Conservation (phyloP, 192 early-diverging fungal species). For the Phycomyces blakesleeanus region DNA sequence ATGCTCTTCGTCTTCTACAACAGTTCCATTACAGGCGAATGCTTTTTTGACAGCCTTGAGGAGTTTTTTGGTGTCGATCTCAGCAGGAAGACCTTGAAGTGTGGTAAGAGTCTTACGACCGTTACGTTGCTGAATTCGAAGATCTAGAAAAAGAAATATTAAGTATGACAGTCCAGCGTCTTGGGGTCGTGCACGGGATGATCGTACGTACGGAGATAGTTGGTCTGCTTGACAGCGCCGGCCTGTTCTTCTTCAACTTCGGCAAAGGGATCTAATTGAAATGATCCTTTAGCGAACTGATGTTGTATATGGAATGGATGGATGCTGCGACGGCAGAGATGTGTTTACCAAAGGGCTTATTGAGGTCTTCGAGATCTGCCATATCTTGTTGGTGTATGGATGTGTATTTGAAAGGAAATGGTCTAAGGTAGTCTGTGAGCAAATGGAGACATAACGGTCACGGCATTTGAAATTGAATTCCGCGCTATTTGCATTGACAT, state of each 20-base stretch:
- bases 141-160: constrained; percentile 59
- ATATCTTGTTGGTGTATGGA: constrained; percentile 4
- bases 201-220: constrained; percentile 45
- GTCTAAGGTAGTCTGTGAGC: too few relatives aligned
- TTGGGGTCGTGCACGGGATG: neutral
- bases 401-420: too few relatives aligned
- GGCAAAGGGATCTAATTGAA: constrained; percentile 42
- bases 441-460: too few relatives aligned
- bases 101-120: constrained; percentile 97
- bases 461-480: too few relatives aligned
- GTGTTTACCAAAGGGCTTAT: constrained; percentile 32
- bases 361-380: constrained; percentile 33
- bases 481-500: too few relatives aligned
- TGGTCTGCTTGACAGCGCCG: constrained; percentile 20
- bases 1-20: constrained; percentile 88
- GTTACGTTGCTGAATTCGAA: constrained; percentile 96
- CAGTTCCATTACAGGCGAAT: constrained; percentile 95
- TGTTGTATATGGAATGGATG: neutral
- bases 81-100: constrained; percentile 82
- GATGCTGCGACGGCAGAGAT: neutral
- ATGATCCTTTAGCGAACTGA: neutral
- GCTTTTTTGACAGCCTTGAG: constrained; percentile 97
- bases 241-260: constrained; percentile 41
- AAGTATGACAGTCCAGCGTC: neutral
- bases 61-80: constrained; percentile 86